These are phyloP conservation scores for Candida schatavii DNA, from an alignment of 805 yeast genomes.

Conservation along the genomic window DNA sequence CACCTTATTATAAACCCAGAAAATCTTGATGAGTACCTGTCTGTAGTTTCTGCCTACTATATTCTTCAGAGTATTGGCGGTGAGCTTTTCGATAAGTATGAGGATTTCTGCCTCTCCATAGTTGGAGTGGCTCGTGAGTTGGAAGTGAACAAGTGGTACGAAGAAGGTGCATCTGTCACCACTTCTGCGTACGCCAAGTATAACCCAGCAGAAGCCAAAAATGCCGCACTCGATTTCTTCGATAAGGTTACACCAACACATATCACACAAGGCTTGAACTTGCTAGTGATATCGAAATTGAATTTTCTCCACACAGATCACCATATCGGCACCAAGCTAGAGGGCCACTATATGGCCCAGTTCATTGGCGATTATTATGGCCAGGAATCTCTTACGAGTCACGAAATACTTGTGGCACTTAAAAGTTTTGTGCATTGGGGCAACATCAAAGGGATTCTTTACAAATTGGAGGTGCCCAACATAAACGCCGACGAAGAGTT, in stretches of 20 bases:
- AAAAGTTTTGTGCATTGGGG: constrained; percentile 57
- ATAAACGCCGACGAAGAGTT: constrained; percentile 31
- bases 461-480: constrained; percentile 38
- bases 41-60: constrained; percentile 42
- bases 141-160: constrained; percentile 50
- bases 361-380: constrained; percentile 41
- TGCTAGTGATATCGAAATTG: constrained; percentile 46
- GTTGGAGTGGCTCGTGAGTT: constrained; percentile 50
- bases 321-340: constrained; percentile 49
- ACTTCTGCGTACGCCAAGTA: constrained; percentile 30
- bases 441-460: constrained; percentile 45
- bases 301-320: constrained; percentile 58
- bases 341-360: constrained; percentile 42
- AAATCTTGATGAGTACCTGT: constrained; percentile 25
- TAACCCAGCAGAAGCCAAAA: constrained; percentile 24
- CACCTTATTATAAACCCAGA: constrained; percentile 41
- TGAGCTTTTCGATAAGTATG: constrained; percentile 28
- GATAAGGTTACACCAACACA: constrained; percentile 29
- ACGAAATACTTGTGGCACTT: constrained; percentile 44
- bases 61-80: constrained; percentile 40
- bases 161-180: constrained; percentile 41
- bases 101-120: constrained; percentile 45
- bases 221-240: constrained; percentile 34
- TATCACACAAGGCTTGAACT: constrained; percentile 39
- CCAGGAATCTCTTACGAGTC: constrained; percentile 33